A percentile compares a stretch with the other conserved stretches of the same genome.
phyloP scores from a whole-genome alignment of 495 filamentous ascomycete species.

The Penicillium longicatenatum region DNA sequence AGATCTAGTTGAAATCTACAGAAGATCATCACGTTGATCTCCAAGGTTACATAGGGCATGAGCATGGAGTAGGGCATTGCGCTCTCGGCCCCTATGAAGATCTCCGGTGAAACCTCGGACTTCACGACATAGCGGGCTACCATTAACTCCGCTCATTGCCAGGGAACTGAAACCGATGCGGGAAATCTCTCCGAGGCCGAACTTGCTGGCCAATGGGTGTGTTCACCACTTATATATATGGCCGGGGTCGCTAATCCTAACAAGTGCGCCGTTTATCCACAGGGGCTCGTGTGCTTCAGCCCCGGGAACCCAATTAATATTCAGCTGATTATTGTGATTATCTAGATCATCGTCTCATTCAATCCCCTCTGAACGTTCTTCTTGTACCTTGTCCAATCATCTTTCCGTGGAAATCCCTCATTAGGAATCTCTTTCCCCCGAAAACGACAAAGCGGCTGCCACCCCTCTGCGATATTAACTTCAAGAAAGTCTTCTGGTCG shows the following conservation, averaged over 20 bases:
- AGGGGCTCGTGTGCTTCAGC: too few species aligned
- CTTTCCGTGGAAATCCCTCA: neutral
- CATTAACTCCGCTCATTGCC: neutral
- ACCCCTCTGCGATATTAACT: neutral
- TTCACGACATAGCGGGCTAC: neutral
- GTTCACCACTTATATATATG: too few species aligned
- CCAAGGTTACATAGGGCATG: too few species aligned
- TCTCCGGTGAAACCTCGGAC: neutral
- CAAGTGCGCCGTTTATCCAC: too few species aligned
- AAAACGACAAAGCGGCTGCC: neutral
- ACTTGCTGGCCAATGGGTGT: neutral
- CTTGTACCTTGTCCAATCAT: constrained; percentile 3
- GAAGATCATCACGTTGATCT: too few species aligned
- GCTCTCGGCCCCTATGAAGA: neutral
- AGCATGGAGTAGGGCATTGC: too few species aligned
- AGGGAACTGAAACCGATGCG: neutral
- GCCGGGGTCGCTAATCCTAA: too few species aligned
- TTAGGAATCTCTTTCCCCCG: neutral
- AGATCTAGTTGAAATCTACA: neutral
- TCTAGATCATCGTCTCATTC: neutral
- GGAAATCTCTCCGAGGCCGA: neutral
- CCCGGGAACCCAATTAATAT: too few species aligned
- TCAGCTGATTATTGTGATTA: too few species aligned
- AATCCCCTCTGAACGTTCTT: neutral
- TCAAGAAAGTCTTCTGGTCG: neutral